These are phyloP conservation scores for Candida oleophila DNA, from an alignment of 805 yeast genomes.

Conservation along the genomic window DNA sequence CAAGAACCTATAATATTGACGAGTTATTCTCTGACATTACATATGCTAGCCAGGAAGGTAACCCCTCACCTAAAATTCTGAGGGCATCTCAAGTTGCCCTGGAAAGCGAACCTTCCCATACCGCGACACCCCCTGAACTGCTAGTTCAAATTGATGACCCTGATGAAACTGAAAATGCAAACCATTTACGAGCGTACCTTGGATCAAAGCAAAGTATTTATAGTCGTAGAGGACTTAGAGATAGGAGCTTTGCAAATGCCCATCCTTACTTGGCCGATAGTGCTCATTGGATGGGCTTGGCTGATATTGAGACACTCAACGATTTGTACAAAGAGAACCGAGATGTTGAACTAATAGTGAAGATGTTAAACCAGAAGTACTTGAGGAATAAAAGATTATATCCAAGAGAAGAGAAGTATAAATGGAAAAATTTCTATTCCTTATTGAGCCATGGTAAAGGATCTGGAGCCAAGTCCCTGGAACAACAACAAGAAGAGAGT, in stretches of 20 bases:
- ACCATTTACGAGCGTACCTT: conserved; percentile 4
- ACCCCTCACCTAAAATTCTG: not conserved
- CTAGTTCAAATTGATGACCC: not conserved
- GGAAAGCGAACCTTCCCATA: not conserved
- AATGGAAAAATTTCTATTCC: conserved; percentile 35
- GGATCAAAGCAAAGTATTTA: not conserved
- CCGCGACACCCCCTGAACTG: not conserved
- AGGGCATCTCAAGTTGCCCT: not conserved
- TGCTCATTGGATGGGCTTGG: conserved; percentile 42
- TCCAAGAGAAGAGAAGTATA: conserved; percentile 40
- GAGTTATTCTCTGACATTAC: conserved; percentile 5
- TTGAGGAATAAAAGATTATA: conserved; percentile 26
- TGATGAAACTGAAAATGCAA: conserved; percentile 1
- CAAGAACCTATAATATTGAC: conserved; percentile 3
- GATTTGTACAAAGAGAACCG: conserved; percentile 35
- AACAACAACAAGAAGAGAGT: not conserved
- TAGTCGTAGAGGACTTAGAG: conserved; percentile 30
- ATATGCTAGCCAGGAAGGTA: conserved; percentile 1
- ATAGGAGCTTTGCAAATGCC: conserved; percentile 42
- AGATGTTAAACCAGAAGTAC: conserved; percentile 35
- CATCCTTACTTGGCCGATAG: conserved; percentile 46
- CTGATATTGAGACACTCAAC: conserved; percentile 34
- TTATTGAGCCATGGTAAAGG: conserved; percentile 25
- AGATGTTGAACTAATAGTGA: conserved; percentile 31
- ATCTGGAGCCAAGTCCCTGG: not conserved